Conservation (phyloP, 1,139 yeast species). For the Pichia sp. region DNA sequence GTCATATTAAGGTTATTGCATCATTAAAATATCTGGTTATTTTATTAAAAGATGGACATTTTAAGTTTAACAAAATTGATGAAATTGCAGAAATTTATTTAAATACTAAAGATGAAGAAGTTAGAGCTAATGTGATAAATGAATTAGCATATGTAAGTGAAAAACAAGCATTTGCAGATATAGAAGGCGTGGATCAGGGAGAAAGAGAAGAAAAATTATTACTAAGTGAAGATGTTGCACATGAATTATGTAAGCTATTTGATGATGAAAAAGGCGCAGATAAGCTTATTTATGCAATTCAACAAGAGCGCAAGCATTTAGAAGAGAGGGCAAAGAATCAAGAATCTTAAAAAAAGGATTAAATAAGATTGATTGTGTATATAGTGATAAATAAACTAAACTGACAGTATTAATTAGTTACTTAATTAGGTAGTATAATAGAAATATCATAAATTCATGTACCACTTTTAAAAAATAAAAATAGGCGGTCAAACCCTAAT, state of each 20-base stretch:
- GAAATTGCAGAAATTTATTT: conserved; percentile 21
- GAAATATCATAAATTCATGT: too few relatives aligned
- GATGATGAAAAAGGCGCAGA: conserved; percentile 19
- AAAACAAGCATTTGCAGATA: conserved; percentile 5
- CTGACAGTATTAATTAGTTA: not conserved
- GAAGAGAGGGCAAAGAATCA: not conserved
- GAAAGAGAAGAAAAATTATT: conserved; percentile 20
- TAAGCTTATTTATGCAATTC: conserved; percentile 21
- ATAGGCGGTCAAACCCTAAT: too few relatives aligned
- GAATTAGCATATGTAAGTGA: conserved; percentile 5
- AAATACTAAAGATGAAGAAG: conserved; percentile 17
- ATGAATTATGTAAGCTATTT: conserved; percentile 19
- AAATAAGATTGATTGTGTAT: not conserved
- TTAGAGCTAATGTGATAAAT: conserved; percentile 10
- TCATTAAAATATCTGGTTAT: conserved; percentile 71
- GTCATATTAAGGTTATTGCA: conserved; percentile 70
- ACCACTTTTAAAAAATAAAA: too few relatives aligned
- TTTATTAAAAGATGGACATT: conserved; percentile 19
- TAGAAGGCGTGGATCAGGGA: not conserved
- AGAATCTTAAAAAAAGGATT: not conserved
- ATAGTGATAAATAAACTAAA: not conserved
- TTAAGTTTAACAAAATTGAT: conserved; percentile 20
- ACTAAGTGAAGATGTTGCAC: conserved; percentile 23
- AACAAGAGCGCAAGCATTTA: conserved; percentile 21
- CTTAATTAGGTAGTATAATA: not conserved